These are phyloP conservation scores for Globisporangium paroecandrum DNA, from an alignment of 352 stramenopile genomes.

Conservation along the genomic window DNA sequence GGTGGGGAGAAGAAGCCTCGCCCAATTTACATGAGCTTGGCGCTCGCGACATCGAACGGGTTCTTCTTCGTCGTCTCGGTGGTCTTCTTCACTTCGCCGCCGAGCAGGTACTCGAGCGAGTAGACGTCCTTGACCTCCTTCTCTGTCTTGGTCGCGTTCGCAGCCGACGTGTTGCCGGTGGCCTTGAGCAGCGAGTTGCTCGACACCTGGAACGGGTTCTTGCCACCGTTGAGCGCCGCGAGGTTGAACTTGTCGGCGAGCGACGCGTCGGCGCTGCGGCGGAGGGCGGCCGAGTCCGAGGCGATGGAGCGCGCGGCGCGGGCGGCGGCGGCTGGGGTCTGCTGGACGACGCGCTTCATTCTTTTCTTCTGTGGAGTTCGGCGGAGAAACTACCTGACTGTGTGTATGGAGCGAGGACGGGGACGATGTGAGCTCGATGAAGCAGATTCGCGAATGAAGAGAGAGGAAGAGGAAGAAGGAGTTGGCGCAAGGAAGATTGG, in stretches of 20 bases:
- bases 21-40: slow-evolving; percentile 55
- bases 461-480: neutral
- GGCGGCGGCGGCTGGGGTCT: neutral
- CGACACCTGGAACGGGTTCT: slow-evolving; percentile 63
- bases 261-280: slow-evolving; percentile 17
- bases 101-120: slow-evolving; percentile 64
- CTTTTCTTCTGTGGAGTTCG: neutral
- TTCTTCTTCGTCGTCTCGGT: slow-evolving; percentile 32
- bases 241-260: slow-evolving; percentile 66
- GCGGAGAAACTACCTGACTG: neutral
- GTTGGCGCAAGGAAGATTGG: neutral
- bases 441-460: slow-evolving; percentile 8
- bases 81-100: slow-evolving; percentile 25
- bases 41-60: slow-evolving; percentile 61
- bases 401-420: neutral
- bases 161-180: slow-evolving; percentile 8
- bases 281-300: slow-evolving; percentile 7
- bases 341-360: slow-evolving; percentile 19
- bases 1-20: neutral
- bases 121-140: slow-evolving; percentile 54
- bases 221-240: slow-evolving; percentile 57
- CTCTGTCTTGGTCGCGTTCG: slow-evolving; percentile 21
- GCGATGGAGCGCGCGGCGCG: slow-evolving; percentile 13
- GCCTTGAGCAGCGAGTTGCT: slow-evolving; percentile 50
- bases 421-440: neutral